phyloP scores from a whole-genome alignment of 345 rosid species.

The Eucalyptus paniculata region DNA sequence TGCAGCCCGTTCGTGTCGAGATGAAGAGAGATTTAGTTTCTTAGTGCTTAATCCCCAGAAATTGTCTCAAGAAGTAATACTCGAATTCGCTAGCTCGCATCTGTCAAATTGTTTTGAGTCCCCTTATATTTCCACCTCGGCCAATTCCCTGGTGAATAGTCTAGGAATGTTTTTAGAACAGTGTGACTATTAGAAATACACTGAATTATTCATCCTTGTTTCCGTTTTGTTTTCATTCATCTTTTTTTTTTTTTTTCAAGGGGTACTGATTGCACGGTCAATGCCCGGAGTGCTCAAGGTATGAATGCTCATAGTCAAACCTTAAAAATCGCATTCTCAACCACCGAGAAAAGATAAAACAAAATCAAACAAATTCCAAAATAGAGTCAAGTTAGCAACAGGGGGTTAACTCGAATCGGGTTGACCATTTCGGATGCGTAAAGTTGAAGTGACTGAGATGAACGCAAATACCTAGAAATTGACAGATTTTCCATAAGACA shows the following conservation, averaged over 20 bases:
- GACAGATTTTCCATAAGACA: not conserved
- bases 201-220: too few species aligned
- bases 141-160: not conserved
- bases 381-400: not conserved
- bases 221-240: not conserved
- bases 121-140: not conserved
- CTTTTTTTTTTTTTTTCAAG: not conserved
- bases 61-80: not conserved
- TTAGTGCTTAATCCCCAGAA: too few species aligned
- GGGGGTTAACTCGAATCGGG: not conserved
- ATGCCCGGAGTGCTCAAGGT: not conserved
- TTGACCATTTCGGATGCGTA: not conserved
- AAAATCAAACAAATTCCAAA: not conserved
- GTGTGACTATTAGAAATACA: not conserved
- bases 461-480: not conserved
- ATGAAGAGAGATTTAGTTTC: not conserved
- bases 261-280: not conserved
- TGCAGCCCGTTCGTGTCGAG: fast-evolving
- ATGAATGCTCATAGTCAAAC: not conserved
- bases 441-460: not conserved
- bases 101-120: not conserved
- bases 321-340: not conserved
- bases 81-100: not conserved
- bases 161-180: not conserved
- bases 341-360: not conserved